Evolutionary conservation across 495 filamentous ascomycete species (phyloP), one percentile per base, ranked within the genome.

Genomic region (Annulohypoxylon nitens): DNA sequence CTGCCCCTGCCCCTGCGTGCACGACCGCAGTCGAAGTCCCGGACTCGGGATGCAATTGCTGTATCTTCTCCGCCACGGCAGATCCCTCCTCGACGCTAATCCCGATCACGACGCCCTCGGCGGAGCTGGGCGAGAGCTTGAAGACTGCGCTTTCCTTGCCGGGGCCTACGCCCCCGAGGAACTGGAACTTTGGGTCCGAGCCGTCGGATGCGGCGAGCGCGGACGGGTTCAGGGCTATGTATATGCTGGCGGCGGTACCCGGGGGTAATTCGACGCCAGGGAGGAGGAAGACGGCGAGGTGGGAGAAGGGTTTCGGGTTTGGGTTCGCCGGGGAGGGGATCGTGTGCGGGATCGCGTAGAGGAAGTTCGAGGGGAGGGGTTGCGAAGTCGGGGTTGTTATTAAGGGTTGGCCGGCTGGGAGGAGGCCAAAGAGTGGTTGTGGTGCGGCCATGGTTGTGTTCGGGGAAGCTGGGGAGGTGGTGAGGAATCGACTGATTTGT

Each of bases 101-200:
- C 1, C 96, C 96, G 23, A 99, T 82, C 0, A 90, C 90, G 6
- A 93, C 81, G 48, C 77, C 84, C 30, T 63, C 74, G 37, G 61
- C 72, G 18, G 63, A 12, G 58, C 25, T 33, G 61, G 26, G 23
- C 18, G 81, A 81, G 36, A 97, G 77, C 69, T 89, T 91, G 82
- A 98, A 97, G 43, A 99, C 91, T 10, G 94, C 93, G 57, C 90
- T 94, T 68, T 94, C 93, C 76, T 97, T 97, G 47, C 94, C 93
- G 33, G 91, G 89, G 0, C 92, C 94, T 39, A 99, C 89, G 34
- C 92, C 96, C 64, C 96, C 96, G 4, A 98, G 88, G 78, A 98
- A 90, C 41, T 85, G 88, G 84, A 96, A 96, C 7, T 89, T 84
- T 4, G 86, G 82, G 61, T 0, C 74, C 57, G 0, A 48, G 20